These are phyloP conservation scores for Cystobasidium slooffiae DNA, from an alignment of 1,284 basidiomycete species.

Conservation along the genomic window DNA sequence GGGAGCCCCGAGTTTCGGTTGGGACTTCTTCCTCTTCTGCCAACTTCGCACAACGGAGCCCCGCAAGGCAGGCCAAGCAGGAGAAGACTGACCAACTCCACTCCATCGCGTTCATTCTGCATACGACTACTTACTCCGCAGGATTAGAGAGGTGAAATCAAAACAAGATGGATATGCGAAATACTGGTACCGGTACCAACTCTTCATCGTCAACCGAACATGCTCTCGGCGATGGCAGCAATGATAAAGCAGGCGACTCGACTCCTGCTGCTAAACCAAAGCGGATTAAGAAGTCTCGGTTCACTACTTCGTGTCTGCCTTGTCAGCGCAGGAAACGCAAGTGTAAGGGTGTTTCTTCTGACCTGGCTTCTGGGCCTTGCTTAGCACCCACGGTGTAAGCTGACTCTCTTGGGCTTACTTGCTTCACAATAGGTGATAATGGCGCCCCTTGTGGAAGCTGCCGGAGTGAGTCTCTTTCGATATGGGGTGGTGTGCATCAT, in stretches of 20 bases:
- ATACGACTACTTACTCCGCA: not conserved
- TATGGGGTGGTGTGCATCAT: too few species aligned
- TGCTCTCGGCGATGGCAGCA: not conserved
- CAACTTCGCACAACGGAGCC: conserved; percentile 6
- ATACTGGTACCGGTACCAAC: not conserved
- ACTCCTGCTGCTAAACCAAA: not conserved
- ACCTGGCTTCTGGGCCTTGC: not conserved
- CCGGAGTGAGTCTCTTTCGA: not conserved
- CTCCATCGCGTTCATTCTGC: not conserved
- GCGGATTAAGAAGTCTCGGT: conserved; percentile 12
- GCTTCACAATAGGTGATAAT: conserved; percentile 1
- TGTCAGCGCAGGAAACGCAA: conserved; percentile 15
- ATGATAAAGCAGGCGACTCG: not conserved
- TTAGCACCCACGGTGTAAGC: too few species aligned
- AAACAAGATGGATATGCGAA: too few species aligned
- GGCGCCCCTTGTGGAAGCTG: conserved; percentile 3
- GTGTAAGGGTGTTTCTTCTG: not conserved
- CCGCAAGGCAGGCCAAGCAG: not conserved
- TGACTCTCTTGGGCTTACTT: too few species aligned
- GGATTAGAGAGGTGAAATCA: too few species aligned
- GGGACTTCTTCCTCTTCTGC: not conserved
- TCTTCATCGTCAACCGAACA: conserved; percentile 10
- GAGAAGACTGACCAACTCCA: too few species aligned
- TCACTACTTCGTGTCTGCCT: conserved; percentile 4
- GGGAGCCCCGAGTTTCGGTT: too few species aligned